Evolutionary conservation across 306 rosid species (phyloP), one percentile per base, ranked within the genome.

Genomic region (Sicyos edulis): DNA sequence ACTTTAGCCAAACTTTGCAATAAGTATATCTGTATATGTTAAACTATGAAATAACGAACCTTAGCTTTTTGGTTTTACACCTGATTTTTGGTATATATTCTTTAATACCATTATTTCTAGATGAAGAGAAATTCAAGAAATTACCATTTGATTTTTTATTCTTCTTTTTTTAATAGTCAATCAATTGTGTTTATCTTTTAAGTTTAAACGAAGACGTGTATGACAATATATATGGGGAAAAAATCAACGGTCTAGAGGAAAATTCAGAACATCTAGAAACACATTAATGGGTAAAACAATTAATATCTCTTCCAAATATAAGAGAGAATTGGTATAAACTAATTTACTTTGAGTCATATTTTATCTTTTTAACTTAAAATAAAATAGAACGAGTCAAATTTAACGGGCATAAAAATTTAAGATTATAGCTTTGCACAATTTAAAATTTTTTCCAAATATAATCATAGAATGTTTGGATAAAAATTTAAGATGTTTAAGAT

Each of bases 231-330:
- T 5, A 29, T 61, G 5, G 0, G 8, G 20, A 15, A 20, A 20
- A 61, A 16, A 61, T 61, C 14, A 34, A 61, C 49, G 34, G 68
- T 8, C 14, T 34, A 22, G 49, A 61, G 19, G 22, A 61, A 63
- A 63, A n/a, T 10, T 37, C 17, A 8, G 52, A 40, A 63, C 70
- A n/a, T 63, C 70, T 63, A 63, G 70, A 63, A 63, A 34, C 69
- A 63, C 50, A 9, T 62, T 34, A 32, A 8, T 26, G 15, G 37
- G 9, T 13, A 29, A 14, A 61, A 32, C 20, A 42, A 2, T 60
- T 4, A 29, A 24, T 57, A 57, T 22, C 0, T 7, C 67, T 10
- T 61, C 49, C 47, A 32, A 61, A 34, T 1, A 26, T 26, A 26
- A 26, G 29, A 26, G 29, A 26, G 3, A 26, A 26, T 1, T 26